These are phyloP conservation scores for Senecio squalidus DNA, from an alignment of 140 eudicot genomes.

Conservation along the genomic window DNA sequence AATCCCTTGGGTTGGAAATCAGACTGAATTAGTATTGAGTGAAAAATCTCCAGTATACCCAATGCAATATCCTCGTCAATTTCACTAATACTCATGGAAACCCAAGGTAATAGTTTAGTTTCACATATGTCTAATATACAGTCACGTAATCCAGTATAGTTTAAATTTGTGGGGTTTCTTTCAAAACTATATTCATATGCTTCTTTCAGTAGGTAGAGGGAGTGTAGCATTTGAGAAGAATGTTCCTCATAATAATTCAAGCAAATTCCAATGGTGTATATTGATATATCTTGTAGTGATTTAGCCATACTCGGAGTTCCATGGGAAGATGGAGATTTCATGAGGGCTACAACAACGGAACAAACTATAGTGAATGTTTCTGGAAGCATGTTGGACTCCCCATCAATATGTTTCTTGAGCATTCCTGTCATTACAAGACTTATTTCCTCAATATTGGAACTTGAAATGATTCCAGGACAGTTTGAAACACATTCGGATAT, in stretches of 20 bases:
- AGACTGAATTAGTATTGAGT: constrained; percentile 49
- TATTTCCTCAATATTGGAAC: constrained; percentile 58
- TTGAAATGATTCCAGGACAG: constrained; percentile 83
- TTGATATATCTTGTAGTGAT: constrained; percentile 56
- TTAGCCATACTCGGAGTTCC: constrained; percentile 37
- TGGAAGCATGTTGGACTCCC: constrained; percentile 73
- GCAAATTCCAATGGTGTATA: constrained; percentile 40
- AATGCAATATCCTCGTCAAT: constrained; percentile 66
- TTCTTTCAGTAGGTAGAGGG: constrained; percentile 73
- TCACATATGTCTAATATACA: constrained; percentile 58
- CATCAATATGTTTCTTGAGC: constrained; percentile 64
- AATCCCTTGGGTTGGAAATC: constrained; percentile 43
- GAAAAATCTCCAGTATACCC: constrained; percentile 75
- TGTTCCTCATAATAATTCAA: constrained; percentile 35
- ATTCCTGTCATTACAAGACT: constrained; percentile 41
- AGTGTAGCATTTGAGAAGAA: constrained; percentile 53
- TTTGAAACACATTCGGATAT: constrained; percentile 52
- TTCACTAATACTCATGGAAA: constrained; percentile 43
- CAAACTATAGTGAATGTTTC: constrained; percentile 70
- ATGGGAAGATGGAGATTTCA: constrained; percentile 69
- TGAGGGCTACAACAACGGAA: constrained; percentile 63
- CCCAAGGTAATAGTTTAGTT: constrained; percentile 73
- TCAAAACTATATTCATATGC: constrained; percentile 58
- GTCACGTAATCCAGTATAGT: constrained; percentile 32
- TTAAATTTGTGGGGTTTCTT: constrained; percentile 18